Evolutionary conservation across 73 alveolate genomes (phyloP).

Genomic region (Effrenium voratum): DNA sequence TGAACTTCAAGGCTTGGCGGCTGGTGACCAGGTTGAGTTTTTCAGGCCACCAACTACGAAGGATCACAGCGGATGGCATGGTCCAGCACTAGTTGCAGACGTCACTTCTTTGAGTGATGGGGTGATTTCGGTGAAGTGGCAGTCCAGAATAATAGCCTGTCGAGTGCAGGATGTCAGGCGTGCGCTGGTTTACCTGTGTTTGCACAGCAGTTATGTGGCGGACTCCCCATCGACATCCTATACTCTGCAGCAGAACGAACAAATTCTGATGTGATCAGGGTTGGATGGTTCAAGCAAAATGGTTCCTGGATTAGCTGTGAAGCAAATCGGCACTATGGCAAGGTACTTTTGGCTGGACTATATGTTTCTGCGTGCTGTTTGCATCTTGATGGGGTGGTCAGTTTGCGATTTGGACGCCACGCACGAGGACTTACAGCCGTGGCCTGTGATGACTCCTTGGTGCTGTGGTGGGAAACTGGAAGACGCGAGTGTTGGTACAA

Average conservation of each 20-base stretch:
- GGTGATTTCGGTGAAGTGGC: slow-evolving; percentile 2
- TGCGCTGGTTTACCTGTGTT: background rate
- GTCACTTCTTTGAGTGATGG: background rate
- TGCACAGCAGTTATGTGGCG: background rate
- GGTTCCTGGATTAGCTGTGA: background rate
- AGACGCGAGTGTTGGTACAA: background rate
- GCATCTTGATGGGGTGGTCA: background rate
- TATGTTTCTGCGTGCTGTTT: background rate
- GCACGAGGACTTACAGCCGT: background rate
- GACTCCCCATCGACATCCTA: background rate
- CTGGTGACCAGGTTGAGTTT: slow-evolving; percentile 45
- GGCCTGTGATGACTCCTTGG: background rate
- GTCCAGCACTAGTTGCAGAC: slow-evolving; percentile 35
- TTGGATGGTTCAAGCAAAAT: background rate
- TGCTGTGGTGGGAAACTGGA: background rate
- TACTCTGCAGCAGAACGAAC: background rate
- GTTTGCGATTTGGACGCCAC: background rate
- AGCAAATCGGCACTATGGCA: background rate
- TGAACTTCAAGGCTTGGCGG: background rate
- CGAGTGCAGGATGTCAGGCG: background rate
- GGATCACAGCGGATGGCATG: slow-evolving; percentile 20
- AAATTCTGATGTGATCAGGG: background rate
- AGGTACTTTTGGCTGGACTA: background rate
- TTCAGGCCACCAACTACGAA: slow-evolving; percentile 11
- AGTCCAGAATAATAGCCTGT: background rate